Base-by-base conservation (phyloP, 1,284 basidiomycete genomes). In the Leccinum ponderosum region DNA sequence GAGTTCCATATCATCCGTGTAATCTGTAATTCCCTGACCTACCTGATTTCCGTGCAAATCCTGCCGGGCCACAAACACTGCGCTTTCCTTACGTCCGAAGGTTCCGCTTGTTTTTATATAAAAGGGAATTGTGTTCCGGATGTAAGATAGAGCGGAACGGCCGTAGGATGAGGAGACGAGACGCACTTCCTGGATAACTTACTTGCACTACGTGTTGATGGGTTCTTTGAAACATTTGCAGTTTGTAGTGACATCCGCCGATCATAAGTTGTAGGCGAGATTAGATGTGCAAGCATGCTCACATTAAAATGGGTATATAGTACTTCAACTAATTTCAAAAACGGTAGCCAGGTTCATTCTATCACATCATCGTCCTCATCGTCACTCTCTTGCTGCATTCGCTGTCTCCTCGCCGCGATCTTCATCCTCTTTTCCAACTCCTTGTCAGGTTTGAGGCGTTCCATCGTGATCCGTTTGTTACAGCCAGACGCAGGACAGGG, bases 401-500 rank as follows among this genome's bases (percentile, higher is more conserved):
- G 78, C 61, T 79, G 77, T 55, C 86, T 80, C 60, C 86, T 80
- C 4, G 78, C 75, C 56, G 79, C 79, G 4, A 80, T 80, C 67
- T 83, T 87, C 55, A 87, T 82, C 64, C 81, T 86, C 73, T 84
- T 87, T 37, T 80, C 87, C 12, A 91, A 73, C 2, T 78, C 82
- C 61, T 81, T 81, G 70, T 91, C 79, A 4, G 75, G 70, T 59
- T 79, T 75, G 56, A 90, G 81, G 60, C 87, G 78, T 1, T 72
- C 68, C 57, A 87, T 67, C 12, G 76, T 80, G 62, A 92, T 82
- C 25, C 71, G 66, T 69, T 86, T 80, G 63, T 81, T 84, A 72
- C 90, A 91, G 3, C 90, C 91, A 25, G 89, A 78, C 2, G 88
- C 82, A 51, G 90, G 90, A 67, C 90, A 93, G 57, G 78, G 77